A percentile compares a stretch with the other conserved stretches of the same genome.
Conservation (phyloP, 192 early-diverging fungal genomes). For the Podila clonocystis region DNA sequence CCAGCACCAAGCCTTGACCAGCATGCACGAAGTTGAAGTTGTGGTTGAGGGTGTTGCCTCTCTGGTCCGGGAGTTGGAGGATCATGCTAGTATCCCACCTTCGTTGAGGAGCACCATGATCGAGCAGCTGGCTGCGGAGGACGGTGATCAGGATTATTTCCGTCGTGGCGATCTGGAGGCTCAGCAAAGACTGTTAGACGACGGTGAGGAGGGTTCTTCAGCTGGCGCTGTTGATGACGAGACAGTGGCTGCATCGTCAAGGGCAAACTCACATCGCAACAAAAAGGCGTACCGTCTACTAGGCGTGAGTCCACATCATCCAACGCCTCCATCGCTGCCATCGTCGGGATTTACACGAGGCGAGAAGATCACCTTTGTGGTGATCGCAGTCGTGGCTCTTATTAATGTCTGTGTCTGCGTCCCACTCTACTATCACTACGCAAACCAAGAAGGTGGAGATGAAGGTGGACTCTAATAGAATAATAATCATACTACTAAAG, state of each 20-base stretch:
- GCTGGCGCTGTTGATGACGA: background rate
- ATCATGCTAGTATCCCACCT: conserved; percentile 23
- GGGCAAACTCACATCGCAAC: background rate
- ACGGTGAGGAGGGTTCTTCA: background rate
- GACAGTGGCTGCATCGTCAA: background rate
- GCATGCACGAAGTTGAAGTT: conserved; percentile 18
- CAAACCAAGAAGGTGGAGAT: conserved; percentile 3
- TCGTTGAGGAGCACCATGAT: conserved; percentile 17
- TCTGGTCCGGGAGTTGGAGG: conserved; percentile 31
- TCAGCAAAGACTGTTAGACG: conserved; percentile 1
- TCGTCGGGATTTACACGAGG: conserved; percentile 47
- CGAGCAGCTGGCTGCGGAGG: conserved; percentile 29
- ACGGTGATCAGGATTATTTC: conserved; percentile 10
- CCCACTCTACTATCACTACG: conserved; percentile 50
- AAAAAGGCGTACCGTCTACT: background rate
- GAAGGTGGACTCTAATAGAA: background rate
- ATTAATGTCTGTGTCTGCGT: conserved; percentile 48
- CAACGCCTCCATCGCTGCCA: background rate
- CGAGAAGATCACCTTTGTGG: conserved; percentile 42
- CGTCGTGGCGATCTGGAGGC: conserved; percentile 12
- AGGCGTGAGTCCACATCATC: background rate
- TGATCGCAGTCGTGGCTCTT: conserved; percentile 35
- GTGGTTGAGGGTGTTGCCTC: conserved; percentile 31
- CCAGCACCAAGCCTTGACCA: conserved; percentile 32
- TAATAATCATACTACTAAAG: no score